These are phyloP conservation scores for Prunus yedoensis DNA, from an alignment of 331 rosid genomes.

Conservation along the genomic window DNA sequence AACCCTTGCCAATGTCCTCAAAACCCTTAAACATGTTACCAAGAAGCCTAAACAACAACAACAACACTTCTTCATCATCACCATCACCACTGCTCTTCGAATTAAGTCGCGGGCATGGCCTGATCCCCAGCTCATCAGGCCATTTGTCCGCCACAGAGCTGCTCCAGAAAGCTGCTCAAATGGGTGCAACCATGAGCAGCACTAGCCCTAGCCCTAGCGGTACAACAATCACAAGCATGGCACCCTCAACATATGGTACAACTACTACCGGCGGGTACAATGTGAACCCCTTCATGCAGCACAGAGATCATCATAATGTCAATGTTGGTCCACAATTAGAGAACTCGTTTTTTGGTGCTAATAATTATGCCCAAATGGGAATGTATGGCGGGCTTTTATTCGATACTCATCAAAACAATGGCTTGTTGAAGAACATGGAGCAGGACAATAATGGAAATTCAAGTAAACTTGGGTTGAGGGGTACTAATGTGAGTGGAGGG, in stretches of 20 bases:
- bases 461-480: not conserved
- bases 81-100: constrained; percentile 1
- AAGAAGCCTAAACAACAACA: not conserved
- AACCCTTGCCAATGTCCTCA: constrained; percentile 34
- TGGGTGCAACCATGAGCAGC: constrained; percentile 66
- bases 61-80: constrained; percentile 6
- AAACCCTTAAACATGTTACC: constrained; percentile 32
- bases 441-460: constrained; percentile 7
- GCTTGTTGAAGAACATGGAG: constrained; percentile 48
- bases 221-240: constrained; percentile 34
- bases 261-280: constrained; percentile 1
- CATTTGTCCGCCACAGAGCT: constrained; percentile 84
- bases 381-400: constrained; percentile 50
- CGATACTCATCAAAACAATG: constrained; percentile 40
- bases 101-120: not conserved
- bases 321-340: not conserved
- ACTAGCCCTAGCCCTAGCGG: constrained; percentile 9
- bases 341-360: constrained; percentile 20
- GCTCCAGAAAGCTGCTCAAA: constrained; percentile 82
- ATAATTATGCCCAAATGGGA: constrained; percentile 32
- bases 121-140: constrained; percentile 14
- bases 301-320: not conserved
- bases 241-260: constrained; percentile 48
- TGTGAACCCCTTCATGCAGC: constrained; percentile 45
- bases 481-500: constrained; percentile 30